Evolutionary conservation across 2,329 filamentous ascomycete genomes (phyloP), one percentile per base, ranked within the genome.

Genomic region (Fusarium sarcochroum): DNA sequence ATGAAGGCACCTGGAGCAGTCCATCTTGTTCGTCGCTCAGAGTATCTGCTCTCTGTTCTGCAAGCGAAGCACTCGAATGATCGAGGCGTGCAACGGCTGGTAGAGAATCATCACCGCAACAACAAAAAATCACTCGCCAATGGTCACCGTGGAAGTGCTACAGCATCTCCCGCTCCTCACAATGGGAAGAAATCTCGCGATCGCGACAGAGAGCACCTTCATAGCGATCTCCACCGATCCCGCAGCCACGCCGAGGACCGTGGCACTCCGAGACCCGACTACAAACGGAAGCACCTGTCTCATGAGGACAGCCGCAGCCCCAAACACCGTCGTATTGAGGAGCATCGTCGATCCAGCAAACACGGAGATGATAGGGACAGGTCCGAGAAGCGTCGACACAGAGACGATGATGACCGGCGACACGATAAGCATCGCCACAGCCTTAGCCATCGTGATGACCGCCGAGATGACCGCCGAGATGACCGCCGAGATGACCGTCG

Each of bases 1-100:
- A 92, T 93, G 35, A 97, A 97, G 75, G 97, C 95, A 4, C 96
- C 96, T 6, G 96, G 96, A n/a, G 95, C 96, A 21, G 96, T 99
- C 27, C 96, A 99, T 77, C 89, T 99, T 44, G 95, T 98, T 54
- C 93, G 96, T 47, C 92, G 96, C 61, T 93, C 95, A 11, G 96
- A 98, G 76, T 99, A 99, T 76, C 87, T 99, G 15, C 86, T 99
- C 40, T 97, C 94, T n/a, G 94, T 99, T 2, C 83, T 99, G 63
- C 93, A 95, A 76, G 93, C 89, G 14, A 90, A 97, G 75, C 93
- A 97, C 79, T 91, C 90, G 3, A 89, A 89, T 64, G 93, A 97
- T 75, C 86, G 87, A 30, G 88, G 88, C 20, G 92, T 91, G 5
- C 94, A 93, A 77, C 90, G 90, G 75, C 89, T 91, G 1, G 90